Conservation (phyloP, 2,329 filamentous ascomycete genomes). For the Sarocladiaceae sp. region DNA sequence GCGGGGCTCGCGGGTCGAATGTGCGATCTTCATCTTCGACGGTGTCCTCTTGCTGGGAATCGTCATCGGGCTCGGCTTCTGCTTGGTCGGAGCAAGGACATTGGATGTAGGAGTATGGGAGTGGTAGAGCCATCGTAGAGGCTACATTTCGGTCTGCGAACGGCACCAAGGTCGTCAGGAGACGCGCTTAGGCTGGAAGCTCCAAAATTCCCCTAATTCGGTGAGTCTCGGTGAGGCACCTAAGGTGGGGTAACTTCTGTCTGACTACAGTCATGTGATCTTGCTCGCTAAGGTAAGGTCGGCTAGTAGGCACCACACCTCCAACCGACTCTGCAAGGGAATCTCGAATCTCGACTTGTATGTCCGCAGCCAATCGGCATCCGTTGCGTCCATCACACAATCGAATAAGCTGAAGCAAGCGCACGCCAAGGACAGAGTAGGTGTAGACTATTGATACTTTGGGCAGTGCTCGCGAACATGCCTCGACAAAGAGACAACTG, state of each 20-base stretch:
- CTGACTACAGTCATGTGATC: neutral
- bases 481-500: too few species aligned
- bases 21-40: constrained; percentile 70
- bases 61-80: constrained; percentile 26
- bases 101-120: constrained; percentile 63
- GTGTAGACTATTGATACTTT: too few species aligned
- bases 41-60: constrained; percentile 25
- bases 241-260: neutral
- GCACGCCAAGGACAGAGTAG: too few species aligned
- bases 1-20: constrained; percentile 80
- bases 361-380: too few species aligned
- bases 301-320: too few species aligned
- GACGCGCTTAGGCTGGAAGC: neutral
- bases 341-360: too few species aligned
- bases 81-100: constrained; percentile 57
- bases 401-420: neutral
- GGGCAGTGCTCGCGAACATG: too few species aligned
- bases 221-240: constrained; percentile 8
- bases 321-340: too few species aligned
- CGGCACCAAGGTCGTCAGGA: neutral
- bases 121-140: constrained; percentile 39
- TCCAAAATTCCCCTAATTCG: constrained; percentile 6
- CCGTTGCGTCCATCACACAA: too few species aligned
- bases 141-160: constrained; percentile 8
- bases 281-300: too few species aligned